A percentile compares a stretch with the other conserved stretches of the same genome.
Conservation (phyloP, 805 yeast species). For the Cyberlindnera sargentensis region DNA sequence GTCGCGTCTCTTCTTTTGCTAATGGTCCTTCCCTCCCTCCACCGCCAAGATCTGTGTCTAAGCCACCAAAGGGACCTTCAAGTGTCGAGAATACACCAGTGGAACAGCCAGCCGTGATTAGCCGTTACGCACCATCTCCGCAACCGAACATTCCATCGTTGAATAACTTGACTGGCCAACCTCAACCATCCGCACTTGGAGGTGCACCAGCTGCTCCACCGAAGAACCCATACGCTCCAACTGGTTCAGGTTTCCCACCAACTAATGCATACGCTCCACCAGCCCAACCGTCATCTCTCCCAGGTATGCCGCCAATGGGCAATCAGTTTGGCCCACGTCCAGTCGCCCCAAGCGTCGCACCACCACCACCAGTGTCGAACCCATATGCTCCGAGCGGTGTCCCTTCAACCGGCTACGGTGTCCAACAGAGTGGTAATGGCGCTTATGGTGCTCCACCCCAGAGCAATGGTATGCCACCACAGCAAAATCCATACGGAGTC, state of each 20-base stretch:
- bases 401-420: slow-evolving; percentile 28
- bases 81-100: slow-evolving; percentile 15
- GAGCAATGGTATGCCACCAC: slow-evolving; percentile 14
- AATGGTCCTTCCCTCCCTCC: slow-evolving; percentile 25
- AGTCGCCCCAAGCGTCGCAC: neutral
- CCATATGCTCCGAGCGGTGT: slow-evolving; percentile 33
- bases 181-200: slow-evolving; percentile 28
- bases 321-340: slow-evolving; percentile 28
- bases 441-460: slow-evolving; percentile 3
- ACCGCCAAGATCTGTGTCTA: slow-evolving; percentile 29
- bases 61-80: slow-evolving; percentile 15
- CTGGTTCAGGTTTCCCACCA: slow-evolving; percentile 15
- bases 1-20: slow-evolving; percentile 21
- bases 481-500: slow-evolving; percentile 36
- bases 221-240: slow-evolving; percentile 32
- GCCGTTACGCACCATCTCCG: slow-evolving; percentile 28
- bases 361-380: slow-evolving; percentile 26
- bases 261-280: slow-evolving; percentile 28
- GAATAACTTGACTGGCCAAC: slow-evolving; percentile 4
- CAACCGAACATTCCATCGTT: slow-evolving; percentile 12
- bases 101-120: slow-evolving; percentile 12
- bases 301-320: neutral
- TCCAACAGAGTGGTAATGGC: slow-evolving; percentile 19
- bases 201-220: slow-evolving; percentile 15
- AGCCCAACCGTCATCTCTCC: slow-evolving; percentile 2